Base-by-base conservation (phyloP, 2,329 filamentous ascomycete genomes). In the Alternaria longipes region DNA sequence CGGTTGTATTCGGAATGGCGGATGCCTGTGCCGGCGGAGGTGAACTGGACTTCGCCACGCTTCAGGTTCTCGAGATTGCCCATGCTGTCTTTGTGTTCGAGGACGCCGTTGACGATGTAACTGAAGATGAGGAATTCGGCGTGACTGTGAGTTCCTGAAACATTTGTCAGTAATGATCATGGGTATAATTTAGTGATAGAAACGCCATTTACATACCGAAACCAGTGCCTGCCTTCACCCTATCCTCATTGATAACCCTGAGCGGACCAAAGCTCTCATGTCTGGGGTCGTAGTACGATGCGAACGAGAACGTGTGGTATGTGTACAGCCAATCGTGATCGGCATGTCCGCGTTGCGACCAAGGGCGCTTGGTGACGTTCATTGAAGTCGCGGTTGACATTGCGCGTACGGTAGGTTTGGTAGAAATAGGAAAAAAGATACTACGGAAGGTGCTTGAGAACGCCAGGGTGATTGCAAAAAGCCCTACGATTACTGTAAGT, bases 81-180 rank as follows among this genome's bases (percentile, higher is more conserved):
- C 89, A 96, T 94, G 62, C 87, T 91, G 80, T 97, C 93, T 49
- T 92, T 90, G 82, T 97, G 93, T 49, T 93, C 94, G 64, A 97
- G 86, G 80, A 94, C 91, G 65, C 93, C 93, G 47, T 84, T 87
- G n/a, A 97, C 84, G 72, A 96, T 90, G 81, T 97, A 95, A 74
- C 86, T 90, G 84, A 94, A 96, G 81, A 97, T 97, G 79, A 96
- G 91, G 78, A 93, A 94, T 78, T 97, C 91, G 65, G 90, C 87
- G 79, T 97, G 93, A 26, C 89, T 89, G 76, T 97, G 93, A 0
- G 91, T 93, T 4, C 92, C 60, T 60, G 1, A 8, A 24, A 1
- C 6, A 24, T 24, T 44, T 24, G 22, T 56, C 52, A 50, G 50
- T n/a, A 34, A 38, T 0, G 14, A 20, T 1, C 20, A 8, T 1